Conservation (phyloP, 75 land plant genomes). For the Sequoiadendron giganteum region DNA sequence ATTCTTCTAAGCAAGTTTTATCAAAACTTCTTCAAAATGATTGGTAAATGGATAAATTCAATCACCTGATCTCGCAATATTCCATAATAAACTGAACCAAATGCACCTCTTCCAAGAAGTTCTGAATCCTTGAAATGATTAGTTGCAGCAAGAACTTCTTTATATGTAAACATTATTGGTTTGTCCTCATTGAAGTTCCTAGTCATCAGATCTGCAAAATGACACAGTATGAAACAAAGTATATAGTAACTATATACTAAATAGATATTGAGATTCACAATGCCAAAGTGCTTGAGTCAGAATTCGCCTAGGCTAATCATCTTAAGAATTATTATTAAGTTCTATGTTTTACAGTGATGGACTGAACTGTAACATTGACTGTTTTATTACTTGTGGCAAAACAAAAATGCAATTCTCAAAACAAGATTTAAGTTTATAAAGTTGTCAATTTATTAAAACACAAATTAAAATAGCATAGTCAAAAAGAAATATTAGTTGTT, state of each 20-base stretch:
- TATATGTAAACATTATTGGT: slow-evolving; percentile 43
- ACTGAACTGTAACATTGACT: neutral
- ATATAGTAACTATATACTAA: neutral
- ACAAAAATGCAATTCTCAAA: neutral
- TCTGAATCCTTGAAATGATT: slow-evolving; percentile 46
- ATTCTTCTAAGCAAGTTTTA: neutral
- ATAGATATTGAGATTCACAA: neutral
- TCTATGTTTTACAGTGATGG: neutral
- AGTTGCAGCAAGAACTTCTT: slow-evolving; percentile 58
- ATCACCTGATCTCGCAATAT: slow-evolving; percentile 45
- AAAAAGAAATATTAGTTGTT: neutral
- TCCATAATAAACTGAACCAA: slow-evolving; percentile 57
- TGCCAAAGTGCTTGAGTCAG: neutral
- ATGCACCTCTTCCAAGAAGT: slow-evolving; percentile 58
- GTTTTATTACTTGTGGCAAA: neutral
- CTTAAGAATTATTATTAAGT: neutral
- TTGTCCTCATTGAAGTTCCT: slow-evolving; percentile 39
- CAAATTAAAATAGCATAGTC: neutral
- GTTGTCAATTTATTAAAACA: neutral
- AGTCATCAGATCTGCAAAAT: slow-evolving; percentile 15
- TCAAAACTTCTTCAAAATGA: neutral
- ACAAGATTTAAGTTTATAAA: neutral
- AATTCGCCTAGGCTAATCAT: neutral
- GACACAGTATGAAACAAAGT: neutral
- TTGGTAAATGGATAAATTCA: slow-evolving; percentile 1